These are phyloP conservation scores for Komagataella ulmi DNA, from an alignment of 805 yeast genomes.

Conservation along the genomic window DNA sequence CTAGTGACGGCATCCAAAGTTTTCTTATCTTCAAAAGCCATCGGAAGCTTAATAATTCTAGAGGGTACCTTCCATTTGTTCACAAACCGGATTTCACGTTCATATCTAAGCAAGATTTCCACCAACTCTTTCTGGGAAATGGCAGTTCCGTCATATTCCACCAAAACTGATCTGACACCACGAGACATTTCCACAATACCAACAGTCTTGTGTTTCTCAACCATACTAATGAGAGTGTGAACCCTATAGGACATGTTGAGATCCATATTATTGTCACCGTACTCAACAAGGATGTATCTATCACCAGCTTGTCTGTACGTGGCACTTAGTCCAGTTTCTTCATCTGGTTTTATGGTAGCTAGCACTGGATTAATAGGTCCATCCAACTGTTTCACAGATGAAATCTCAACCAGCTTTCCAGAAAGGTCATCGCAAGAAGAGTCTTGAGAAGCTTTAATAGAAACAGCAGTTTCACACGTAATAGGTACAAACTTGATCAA, in stretches of 20 bases:
- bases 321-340: conserved; percentile 48
- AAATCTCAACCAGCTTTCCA: conserved; percentile 20
- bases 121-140: conserved; percentile 53
- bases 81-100: conserved; percentile 57
- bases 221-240: conserved; percentile 67
- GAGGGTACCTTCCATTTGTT: conserved; percentile 82
- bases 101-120: conserved; percentile 56
- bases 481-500: conserved; percentile 69
- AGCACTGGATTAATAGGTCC: conserved; percentile 62
- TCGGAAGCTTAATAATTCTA: conserved; percentile 72
- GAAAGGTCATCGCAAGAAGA: conserved; percentile 27
- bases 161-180: conserved; percentile 89
- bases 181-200: conserved; percentile 95
- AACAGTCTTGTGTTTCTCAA: conserved; percentile 43
- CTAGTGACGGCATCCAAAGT: conserved; percentile 84
- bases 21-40: conserved; percentile 91
- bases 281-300: conserved; percentile 81
- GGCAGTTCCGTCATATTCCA: conserved; percentile 61
- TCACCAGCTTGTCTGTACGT: conserved; percentile 96
- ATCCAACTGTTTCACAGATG: conserved; percentile 19
- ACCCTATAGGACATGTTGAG: conserved; percentile 78
- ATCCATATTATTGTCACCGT: conserved; percentile 83
- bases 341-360: conserved; percentile 30
- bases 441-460: conserved; percentile 51
- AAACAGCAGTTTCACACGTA: conserved; percentile 51